Base-by-base conservation (phyloP, 371 early-diverging fungal species). In the Mortierella sp. region DNA sequence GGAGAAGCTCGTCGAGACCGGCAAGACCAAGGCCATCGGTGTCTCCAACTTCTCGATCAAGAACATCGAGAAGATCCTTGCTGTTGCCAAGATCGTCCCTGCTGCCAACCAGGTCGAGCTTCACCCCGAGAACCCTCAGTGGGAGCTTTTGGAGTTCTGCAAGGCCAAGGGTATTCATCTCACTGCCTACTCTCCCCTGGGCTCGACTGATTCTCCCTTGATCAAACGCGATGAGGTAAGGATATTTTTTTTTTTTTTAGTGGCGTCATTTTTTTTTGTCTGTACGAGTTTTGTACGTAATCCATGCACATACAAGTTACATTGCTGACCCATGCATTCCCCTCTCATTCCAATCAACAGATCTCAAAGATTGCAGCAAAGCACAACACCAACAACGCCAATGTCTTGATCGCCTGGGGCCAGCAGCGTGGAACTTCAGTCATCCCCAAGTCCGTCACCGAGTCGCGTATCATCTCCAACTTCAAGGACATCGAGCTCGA, bases 41-140 rank as follows among this genome's bases (percentile, higher is more conserved):
- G 93, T 94, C 14, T 91, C 93, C 71, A 94, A 94, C 84, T 93
- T 92, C 71, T 88, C 93, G 18, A 91, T 94, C 75, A 80, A 90
- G 35, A 92, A 96, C 86, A 86, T 97, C 4, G 91, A 94, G 76
- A 92, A 94, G 55, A 82, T 98, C 55, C 77, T 96, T 11, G 82
- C 91, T 38, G 75, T 90, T 54, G 94, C 94, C 79, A 93, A 92
- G 72, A 93, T 97, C 38, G 90, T 91, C 70, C 98, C 98, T 49
- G 96, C 94, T 35, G 95, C 95, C 7, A 95, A 95, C 84, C 98
- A 99, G 88, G 88, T 96, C 75, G 98, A 99, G 89, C 81, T 98
- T 18, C 97, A 98, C 82, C 98, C 98, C 60, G 97, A 96, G 90
- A 89, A 96, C 70, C 94, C 94, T 7, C 96, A 96, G 82, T 79